Conservation (phyloP, 2,329 filamentous ascomycete genomes). For the Aulographum hederae region DNA sequence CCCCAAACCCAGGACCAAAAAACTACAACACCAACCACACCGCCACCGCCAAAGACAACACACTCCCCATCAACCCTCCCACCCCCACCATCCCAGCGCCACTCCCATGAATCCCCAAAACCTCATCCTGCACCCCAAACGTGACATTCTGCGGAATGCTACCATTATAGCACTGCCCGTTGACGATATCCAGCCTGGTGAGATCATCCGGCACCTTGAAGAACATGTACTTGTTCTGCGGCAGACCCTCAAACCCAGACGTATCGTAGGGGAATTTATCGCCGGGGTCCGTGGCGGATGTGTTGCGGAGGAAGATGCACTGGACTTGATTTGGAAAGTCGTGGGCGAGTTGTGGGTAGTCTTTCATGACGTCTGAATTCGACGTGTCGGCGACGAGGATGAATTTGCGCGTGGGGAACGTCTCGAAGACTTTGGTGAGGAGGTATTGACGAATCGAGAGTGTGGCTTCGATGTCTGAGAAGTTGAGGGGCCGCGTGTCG, state of each 20-base stretch:
- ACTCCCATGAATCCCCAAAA: slow-evolving; percentile 16
- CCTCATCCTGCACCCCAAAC: slow-evolving; percentile 28
- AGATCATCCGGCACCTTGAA: slow-evolving; percentile 57
- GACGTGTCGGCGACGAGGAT: slow-evolving; percentile 59
- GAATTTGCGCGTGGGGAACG: slow-evolving; percentile 58
- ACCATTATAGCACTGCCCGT: slow-evolving; percentile 49
- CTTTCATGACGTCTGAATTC: slow-evolving; percentile 59
- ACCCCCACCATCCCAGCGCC: too few relatives aligned
- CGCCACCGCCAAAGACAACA: too few relatives aligned
- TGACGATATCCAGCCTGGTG: slow-evolving; percentile 43
- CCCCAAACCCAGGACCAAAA: too few relatives aligned
- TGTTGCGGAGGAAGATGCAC: slow-evolving; percentile 64
- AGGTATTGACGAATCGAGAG: slow-evolving; percentile 52
- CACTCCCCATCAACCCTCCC: too few relatives aligned
- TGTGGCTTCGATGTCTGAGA: slow-evolving; percentile 56
- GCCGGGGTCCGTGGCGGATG: slow-evolving; percentile 44
- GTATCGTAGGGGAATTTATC: slow-evolving; percentile 64
- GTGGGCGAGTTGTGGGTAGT: slow-evolving; percentile 39
- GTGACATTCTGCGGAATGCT: slow-evolving; percentile 52
- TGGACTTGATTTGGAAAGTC: slow-evolving; percentile 54
- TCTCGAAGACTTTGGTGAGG: slow-evolving; percentile 54
- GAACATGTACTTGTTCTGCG: slow-evolving; percentile 59
- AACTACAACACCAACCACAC: too few relatives aligned
- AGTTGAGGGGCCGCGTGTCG: slow-evolving; percentile 63
- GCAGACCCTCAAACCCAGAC: slow-evolving; percentile 46